Evolutionary conservation across 2,329 filamentous ascomycete species (phyloP), one percentile per base, ranked within the genome.

Genomic region (Microascus cirrosus): DNA sequence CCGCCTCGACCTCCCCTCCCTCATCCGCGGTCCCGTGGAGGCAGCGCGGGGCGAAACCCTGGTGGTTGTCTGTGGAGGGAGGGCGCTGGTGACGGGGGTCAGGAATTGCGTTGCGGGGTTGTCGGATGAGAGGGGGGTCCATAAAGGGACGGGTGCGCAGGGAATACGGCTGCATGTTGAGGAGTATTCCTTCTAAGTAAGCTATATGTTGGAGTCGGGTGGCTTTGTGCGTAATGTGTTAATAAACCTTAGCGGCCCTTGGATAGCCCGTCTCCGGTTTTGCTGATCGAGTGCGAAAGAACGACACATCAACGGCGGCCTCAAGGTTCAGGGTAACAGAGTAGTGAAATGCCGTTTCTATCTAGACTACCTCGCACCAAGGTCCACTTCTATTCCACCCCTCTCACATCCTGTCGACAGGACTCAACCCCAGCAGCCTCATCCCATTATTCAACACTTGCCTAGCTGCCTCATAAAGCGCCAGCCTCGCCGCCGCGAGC

Each of bases 401-500:
- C 22, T 15, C 42, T 24, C 45, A 50, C 56, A 58, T 58, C 56
- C 56, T 58, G n/a, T 58, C 56, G 54, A 95, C 86, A 11, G 90
- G 90, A 57, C 77, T 84, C 69, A 95, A 74, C 1, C 90, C 90
- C 62, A 95, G 75, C 65, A 95, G 71, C 61, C 80, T 80, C 90
- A 95, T 95, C 61, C 89, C 90, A 70, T 94, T 95, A 65, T 80
- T 80, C 62, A 95, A 75, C 39, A 93, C 89, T 60, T 85, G 84
- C 66, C 87, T 81, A 7, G 89, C 86, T 2, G 86, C 78, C 63
- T 87, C 84, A 69, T 95, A 95, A 64, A 95, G 73, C 12, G 88
- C 87, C 79, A 90, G 82, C 63, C 90, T 80, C 28, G 87, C 86
- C 65, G 73, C 78, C 77, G 87, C 85, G 58, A 91, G 73, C 68